phyloP scores from a whole-genome alignment of 2,329 filamentous ascomycete genomes.

The Colletotrichum lupini region DNA sequence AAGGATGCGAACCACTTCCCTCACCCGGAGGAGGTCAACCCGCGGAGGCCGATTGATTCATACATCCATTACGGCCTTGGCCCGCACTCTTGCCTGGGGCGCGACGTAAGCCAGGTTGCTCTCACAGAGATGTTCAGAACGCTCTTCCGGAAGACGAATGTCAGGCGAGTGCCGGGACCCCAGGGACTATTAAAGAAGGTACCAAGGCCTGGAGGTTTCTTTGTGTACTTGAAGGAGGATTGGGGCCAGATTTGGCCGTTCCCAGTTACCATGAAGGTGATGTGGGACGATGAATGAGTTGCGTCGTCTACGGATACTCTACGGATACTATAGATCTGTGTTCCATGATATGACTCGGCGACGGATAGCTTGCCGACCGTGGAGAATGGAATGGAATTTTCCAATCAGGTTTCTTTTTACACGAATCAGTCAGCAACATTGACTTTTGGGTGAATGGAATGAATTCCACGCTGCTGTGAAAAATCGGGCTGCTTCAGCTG shows the following conservation, averaged over 20 bases:
- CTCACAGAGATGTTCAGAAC: constrained; percentile 76
- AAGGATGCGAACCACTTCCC: constrained; percentile 70
- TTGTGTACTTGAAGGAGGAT: constrained; percentile 74
- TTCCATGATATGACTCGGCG: not conserved
- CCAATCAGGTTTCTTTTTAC: not conserved
- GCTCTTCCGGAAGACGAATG: constrained; percentile 68
- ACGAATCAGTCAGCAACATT: not conserved
- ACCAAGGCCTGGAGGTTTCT: constrained; percentile 61
- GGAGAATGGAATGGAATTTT: not conserved
- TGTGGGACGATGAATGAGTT: constrained; percentile 51
- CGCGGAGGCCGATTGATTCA: constrained; percentile 69
- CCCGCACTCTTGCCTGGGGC: constrained; percentile 71
- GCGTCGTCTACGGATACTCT: not conserved
- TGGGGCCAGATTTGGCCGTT: constrained; percentile 63
- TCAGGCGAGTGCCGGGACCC: constrained; percentile 70
- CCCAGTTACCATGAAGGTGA: constrained; percentile 64
- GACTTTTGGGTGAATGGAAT: not conserved
- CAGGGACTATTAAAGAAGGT: constrained; percentile 78
- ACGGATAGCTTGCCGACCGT: not conserved
- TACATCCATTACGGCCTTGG: constrained; percentile 76
- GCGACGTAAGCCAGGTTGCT: constrained; percentile 68
- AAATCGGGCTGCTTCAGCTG: not conserved
- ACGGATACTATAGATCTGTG: not conserved
- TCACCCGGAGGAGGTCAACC: constrained; percentile 68
- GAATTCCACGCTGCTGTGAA: not conserved